phyloP scores from a whole-genome alignment of 495 filamentous ascomycete genomes.

The Paragyromitra xinjiangensis region DNA sequence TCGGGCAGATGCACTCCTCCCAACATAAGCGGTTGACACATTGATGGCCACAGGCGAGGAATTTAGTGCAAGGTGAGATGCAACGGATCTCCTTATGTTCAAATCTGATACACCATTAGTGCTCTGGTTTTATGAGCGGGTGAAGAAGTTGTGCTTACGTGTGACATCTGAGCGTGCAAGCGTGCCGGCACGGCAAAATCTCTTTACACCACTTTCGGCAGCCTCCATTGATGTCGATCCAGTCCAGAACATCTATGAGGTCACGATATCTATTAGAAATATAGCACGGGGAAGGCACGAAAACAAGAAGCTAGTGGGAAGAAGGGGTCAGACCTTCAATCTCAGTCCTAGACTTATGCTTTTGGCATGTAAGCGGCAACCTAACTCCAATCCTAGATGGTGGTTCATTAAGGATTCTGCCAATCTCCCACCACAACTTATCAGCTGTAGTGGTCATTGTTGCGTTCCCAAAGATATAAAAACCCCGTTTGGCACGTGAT shows the following conservation, averaged over 20 bases:
- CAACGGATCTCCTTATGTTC: constrained; percentile 51
- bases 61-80: constrained; percentile 21
- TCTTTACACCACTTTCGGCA: constrained; percentile 66
- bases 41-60: constrained; percentile 42
- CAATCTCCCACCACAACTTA: constrained; percentile 59
- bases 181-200: constrained; percentile 62
- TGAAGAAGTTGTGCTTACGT: constrained; percentile 54
- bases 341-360: constrained; percentile 56
- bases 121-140: background rate
- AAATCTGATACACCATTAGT: constrained; percentile 37
- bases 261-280: constrained; percentile 47
- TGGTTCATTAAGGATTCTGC: constrained; percentile 45
- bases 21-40: constrained; percentile 39
- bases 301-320: constrained; percentile 60
- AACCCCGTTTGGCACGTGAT: constrained; percentile 82
- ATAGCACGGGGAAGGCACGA: constrained; percentile 46
- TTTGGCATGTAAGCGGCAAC: constrained; percentile 59
- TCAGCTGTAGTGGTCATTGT: constrained; percentile 62
- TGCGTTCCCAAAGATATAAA: constrained; percentile 89
- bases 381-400: constrained; percentile 57
- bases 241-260: constrained; percentile 62
- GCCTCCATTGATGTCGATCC: constrained; percentile 67
- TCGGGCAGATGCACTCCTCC: constrained; percentile 44
- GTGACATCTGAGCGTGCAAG: constrained; percentile 63
- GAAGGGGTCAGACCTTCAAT: constrained; percentile 61